Base-by-base conservation (phyloP, 768 basidiomycete genomes). In the Psilocybe tampanensis region DNA sequence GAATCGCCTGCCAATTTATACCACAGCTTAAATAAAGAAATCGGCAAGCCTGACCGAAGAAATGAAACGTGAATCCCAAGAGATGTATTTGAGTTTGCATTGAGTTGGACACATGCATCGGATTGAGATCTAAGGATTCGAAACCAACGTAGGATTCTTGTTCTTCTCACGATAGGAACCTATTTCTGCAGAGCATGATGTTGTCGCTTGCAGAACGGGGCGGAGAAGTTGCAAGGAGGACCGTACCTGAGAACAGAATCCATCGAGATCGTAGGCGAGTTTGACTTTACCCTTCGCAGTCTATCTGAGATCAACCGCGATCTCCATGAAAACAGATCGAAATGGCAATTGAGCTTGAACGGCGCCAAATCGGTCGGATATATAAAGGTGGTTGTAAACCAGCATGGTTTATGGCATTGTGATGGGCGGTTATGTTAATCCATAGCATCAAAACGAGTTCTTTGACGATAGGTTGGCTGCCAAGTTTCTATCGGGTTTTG, bases 81-180 rank as follows among this genome's bases (percentile, higher is more conserved):
- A 77, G 71, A 59, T 73, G 69, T 71, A 76, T 76, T 78, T 78
- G 78, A 80, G 80, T 86, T 85, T 79, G 75, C 75, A 79, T 82
- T 82, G 77, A 79, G 79, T 80, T 81, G 74, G 64, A 74, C 77
- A 76, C 77, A 79, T 76, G 75, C 67, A 69, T 72, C 68, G 61
- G 60, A 59, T 64, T 63, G 68, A 69, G 73, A 73, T 73, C 70
- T 70, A 70, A 67, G 72, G 66, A 73, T 68, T 66, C 61, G 60
- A 69, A 74, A 78, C 73, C 75, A 78, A 78, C 75, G 68, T 67
- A 68, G 69, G 65, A 68, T 68, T 63, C 47, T 29, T 56, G n/a
- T 39, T n/a, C 12, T 39, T 76, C 76, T 68, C 75, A 76, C 73
- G 76, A 65, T 64, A 62, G 67, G 64, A 66, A 64, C 66, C 69